Evolutionary conservation across 177 flowering plant genomes (phyloP), one percentile per base, ranked within the genome.

Genomic region (Vitis hybrid): DNA sequence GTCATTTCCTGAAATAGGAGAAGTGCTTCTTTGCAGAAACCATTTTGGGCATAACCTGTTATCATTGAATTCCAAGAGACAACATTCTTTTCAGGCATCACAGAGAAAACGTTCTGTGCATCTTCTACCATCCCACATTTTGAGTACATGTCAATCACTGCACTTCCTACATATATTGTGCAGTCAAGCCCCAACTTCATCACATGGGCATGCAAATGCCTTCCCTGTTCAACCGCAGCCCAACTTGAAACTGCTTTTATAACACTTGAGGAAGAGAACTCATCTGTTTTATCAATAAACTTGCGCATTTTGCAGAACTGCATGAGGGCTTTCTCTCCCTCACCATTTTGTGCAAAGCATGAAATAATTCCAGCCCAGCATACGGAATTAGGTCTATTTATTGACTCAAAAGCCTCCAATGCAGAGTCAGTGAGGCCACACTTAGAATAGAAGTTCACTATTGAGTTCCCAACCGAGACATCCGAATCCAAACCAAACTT

Each of bases 321-420:
- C 52, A 65, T 59, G 1, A 80, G 52, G 19, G 80, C 80, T 60
- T 65, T 75, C 68, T 77, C 78, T 9, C 70, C 67, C 19, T 71
- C 71, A 15, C 76, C 82, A 56, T 74, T 80, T 65, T 74, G 78
- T 49, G 47, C 80, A 74, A 80, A 71, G 13, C 78, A 72, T 4
- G 80, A 77, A 50, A 80, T 71, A 47, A 80, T 76, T 59, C 80
- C 80, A 24, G 75, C 76, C 80, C 80, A 80, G n/a, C 80, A 77
- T 57, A 77, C 62, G 24, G 15, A 20, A 28, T 74, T 80, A 38
- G 78, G 78, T 18, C 47, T 38, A 52, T 65, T 19, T 64, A 77
- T 62, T 9, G 71, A 65, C 17, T 74, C 38, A 44, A 77, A 80
- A 59, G 76, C 70, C 70, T 62, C 68, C 31, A 59, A 68, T 74